These are phyloP conservation scores for Dovyalis caffra DNA, from an alignment of 345 rosid genomes.

Conservation along the genomic window DNA sequence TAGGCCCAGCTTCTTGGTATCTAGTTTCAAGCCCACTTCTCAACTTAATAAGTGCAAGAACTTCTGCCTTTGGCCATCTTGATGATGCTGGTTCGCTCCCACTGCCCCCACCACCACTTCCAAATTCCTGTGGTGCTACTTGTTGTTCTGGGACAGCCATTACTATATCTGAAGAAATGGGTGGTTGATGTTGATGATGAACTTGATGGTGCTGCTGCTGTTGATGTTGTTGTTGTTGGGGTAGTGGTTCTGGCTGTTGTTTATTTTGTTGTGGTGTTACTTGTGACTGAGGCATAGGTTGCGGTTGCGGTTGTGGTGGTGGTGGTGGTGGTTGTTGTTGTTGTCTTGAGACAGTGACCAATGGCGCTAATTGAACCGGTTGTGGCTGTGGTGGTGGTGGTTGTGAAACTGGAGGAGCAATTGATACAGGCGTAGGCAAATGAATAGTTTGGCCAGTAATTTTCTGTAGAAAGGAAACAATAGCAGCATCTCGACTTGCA, in stretches of 20 bases:
- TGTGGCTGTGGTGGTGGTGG: slow-evolving; percentile 24
- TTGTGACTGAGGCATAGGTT: not conserved
- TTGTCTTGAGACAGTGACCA: slow-evolving; percentile 17
- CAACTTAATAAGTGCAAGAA: slow-evolving; percentile 19
- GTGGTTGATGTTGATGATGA: slow-evolving; percentile 24
- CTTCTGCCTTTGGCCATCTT: slow-evolving; percentile 26
- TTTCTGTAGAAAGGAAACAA: slow-evolving; percentile 64
- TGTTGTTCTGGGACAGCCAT: slow-evolving; percentile 55
- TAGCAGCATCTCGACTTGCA: slow-evolving; percentile 64
- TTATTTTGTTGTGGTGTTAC: not conserved
- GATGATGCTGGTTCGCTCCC: slow-evolving; percentile 36
- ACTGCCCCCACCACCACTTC: slow-evolving; percentile 14
- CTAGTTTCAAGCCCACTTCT: slow-evolving; percentile 17
- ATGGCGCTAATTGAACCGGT: slow-evolving; percentile 16
- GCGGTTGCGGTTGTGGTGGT: slow-evolving; percentile 8
- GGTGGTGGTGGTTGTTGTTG: too few species aligned
- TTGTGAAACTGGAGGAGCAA: slow-evolving; percentile 26
- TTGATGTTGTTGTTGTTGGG: not conserved
- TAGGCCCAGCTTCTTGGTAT: slow-evolving; percentile 23
- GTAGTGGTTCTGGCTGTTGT: slow-evolving; percentile 5
- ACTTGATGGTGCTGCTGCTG: slow-evolving; percentile 17
- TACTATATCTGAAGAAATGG: slow-evolving; percentile 31
- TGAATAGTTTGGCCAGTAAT: slow-evolving; percentile 75
- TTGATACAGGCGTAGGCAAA: slow-evolving; percentile 39
- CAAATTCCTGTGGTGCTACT: slow-evolving; percentile 32